Conservation (phyloP, 805 yeast genomes). For the Kodamaea hsintzibuensis region DNA sequence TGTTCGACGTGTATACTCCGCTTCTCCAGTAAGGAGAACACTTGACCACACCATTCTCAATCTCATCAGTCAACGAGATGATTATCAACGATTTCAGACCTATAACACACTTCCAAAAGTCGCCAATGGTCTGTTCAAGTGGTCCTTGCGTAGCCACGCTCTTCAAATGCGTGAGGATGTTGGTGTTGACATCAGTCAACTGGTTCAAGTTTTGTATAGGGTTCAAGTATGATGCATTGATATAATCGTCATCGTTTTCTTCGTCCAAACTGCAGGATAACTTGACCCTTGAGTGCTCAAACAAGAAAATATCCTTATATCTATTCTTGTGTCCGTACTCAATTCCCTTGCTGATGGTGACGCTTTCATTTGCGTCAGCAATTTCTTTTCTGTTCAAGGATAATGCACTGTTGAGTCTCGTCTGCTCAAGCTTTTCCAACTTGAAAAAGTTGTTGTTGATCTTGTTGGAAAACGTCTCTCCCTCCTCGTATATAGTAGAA, state of each 20-base stretch:
- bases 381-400: slow-evolving; percentile 12
- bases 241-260: slow-evolving; percentile 53
- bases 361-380: slow-evolving; percentile 27
- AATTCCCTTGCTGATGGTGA: slow-evolving; percentile 68
- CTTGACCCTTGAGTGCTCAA: slow-evolving; percentile 80
- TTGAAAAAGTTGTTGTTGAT: slow-evolving; percentile 50
- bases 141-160: slow-evolving; percentile 93
- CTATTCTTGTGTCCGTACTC: slow-evolving; percentile 66
- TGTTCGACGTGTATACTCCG: slow-evolving; percentile 47
- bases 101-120: slow-evolving; percentile 79
- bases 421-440: slow-evolving; percentile 70
- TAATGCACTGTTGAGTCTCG: slow-evolving; percentile 51
- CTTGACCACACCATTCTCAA: slow-evolving; percentile 76
- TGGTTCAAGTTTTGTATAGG: slow-evolving; percentile 16
- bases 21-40: slow-evolving; percentile 78
- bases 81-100: slow-evolving; percentile 66
- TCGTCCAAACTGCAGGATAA: slow-evolving; percentile 29
- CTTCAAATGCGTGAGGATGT: slow-evolving; percentile 15
- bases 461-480: slow-evolving; percentile 12
- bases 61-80: slow-evolving; percentile 71
- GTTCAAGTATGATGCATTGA: slow-evolving; percentile 78
- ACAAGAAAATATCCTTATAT: slow-evolving; percentile 86
- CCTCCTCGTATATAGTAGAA: slow-evolving; percentile 9
- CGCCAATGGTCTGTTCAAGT: slow-evolving; percentile 65
- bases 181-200: slow-evolving; percentile 11